phyloP scores from a whole-genome alignment of 805 yeast genomes.

The Saccharomycopsis sp. region DNA sequence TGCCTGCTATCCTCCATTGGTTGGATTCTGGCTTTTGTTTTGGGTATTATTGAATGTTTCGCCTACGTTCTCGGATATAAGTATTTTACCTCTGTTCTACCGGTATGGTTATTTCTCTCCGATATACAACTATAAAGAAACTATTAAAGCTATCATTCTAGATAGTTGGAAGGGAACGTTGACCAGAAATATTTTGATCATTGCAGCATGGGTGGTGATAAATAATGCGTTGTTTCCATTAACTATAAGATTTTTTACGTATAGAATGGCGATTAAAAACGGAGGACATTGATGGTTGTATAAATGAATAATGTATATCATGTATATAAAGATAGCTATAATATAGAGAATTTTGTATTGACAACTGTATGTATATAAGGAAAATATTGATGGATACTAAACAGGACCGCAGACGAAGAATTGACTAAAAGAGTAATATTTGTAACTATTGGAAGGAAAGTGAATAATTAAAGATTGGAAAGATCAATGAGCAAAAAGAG shows the following conservation, averaged over 20 bases:
- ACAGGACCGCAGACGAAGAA: too few species aligned
- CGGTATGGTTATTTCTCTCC: conserved; percentile 46
- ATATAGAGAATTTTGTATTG: too few species aligned
- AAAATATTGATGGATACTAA: too few species aligned
- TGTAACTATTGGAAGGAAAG: too few species aligned
- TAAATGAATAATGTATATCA: neutral
- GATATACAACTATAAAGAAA: conserved; percentile 2
- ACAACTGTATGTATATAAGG: too few species aligned
- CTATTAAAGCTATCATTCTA: neutral
- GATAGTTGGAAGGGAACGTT: conserved; percentile 4
- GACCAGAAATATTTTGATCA: neutral
- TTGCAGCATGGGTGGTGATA: conserved; percentile 2
- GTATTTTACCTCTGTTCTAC: conserved; percentile 48
- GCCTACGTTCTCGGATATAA: conserved; percentile 62
- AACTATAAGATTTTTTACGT: conserved; percentile 1
- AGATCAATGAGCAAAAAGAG: too few species aligned
- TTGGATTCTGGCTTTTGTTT: conserved; percentile 65
- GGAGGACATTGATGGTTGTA: neutral
- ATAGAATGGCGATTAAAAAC: conserved; percentile 3
- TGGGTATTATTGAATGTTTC: conserved; percentile 68
- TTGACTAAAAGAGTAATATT: too few species aligned
- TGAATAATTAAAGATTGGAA: too few species aligned
- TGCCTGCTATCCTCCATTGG: conserved; percentile 49
- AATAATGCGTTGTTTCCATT: conserved; percentile 7
- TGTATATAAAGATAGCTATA: too few species aligned